Conservation (phyloP, 176 grass and related monocot species). For the Raddia guianensis region DNA sequence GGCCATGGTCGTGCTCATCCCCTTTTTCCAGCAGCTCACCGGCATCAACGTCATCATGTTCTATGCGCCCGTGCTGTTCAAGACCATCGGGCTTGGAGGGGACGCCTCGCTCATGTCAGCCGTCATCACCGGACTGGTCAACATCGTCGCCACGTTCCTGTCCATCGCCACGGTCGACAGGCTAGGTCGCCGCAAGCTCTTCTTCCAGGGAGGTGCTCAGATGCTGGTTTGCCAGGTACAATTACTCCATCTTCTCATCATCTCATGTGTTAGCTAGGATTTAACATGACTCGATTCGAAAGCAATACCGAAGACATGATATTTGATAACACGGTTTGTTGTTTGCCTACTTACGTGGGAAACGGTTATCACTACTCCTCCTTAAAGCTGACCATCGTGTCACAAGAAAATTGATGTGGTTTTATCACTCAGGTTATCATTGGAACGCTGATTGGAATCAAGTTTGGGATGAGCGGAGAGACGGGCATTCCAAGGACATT, state of each 20-base stretch:
- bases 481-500: neutral
- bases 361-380: no score
- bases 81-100: conserved; percentile 41
- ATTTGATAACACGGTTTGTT: no score
- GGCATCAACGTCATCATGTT: conserved; percentile 85
- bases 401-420: no score
- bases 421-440: neutral
- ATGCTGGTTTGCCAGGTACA: conserved; percentile 32
- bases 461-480: neutral
- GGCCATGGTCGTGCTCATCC: conserved; percentile 26
- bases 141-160: conserved; percentile 33
- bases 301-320: no score
- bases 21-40: conserved; percentile 73
- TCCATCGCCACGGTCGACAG: conserved; percentile 36
- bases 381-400: no score
- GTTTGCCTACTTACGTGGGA: no score
- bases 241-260: no score
- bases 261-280: no score
- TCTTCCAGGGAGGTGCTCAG: conserved; percentile 28
- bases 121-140: conserved; percentile 35
- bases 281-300: no score
- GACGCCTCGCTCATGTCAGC: conserved; percentile 43
- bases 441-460: conserved; percentile 8
- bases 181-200: conserved; percentile 7
- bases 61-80: conserved; percentile 75